Conservation (phyloP, 1,284 basidiomycete species). For the Sutorius eximius region DNA sequence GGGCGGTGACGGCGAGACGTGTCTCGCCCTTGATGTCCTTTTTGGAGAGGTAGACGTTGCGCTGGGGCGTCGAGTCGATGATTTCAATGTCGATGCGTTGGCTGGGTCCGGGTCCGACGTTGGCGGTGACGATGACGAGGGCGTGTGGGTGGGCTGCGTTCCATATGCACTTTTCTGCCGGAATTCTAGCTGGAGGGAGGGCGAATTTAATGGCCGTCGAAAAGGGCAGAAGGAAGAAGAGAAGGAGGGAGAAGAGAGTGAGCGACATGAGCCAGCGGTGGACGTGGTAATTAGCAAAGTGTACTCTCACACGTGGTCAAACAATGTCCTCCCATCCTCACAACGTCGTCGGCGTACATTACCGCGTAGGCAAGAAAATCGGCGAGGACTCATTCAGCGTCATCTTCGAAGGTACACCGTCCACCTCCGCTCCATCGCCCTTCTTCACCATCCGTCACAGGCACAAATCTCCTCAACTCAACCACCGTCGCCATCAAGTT, state of each 20-base stretch:
- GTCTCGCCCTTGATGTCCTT: constrained; percentile 88
- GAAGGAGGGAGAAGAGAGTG: constrained; percentile 15
- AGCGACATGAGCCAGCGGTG: constrained; percentile 5
- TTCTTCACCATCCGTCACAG: constrained; percentile 39
- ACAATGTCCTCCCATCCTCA: constrained; percentile 46
- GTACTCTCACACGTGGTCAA: not conserved
- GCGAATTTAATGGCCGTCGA: constrained; percentile 80
- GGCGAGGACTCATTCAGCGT: constrained; percentile 85
- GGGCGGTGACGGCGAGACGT: constrained; percentile 90
- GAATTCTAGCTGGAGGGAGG: constrained; percentile 67
- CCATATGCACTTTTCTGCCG: constrained; percentile 86
- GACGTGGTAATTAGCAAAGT: constrained; percentile 4
- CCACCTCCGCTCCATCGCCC: not conserved
- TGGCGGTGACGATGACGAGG: constrained; percentile 93
- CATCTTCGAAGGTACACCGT: constrained; percentile 68
- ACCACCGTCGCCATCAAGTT: constrained; percentile 96
- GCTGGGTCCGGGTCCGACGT: constrained; percentile 69
- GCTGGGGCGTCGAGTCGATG: constrained; percentile 83
- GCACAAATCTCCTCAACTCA: constrained; percentile 86
- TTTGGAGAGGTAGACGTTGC: constrained; percentile 92
- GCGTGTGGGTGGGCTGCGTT: constrained; percentile 85
- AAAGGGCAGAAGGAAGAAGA: constrained; percentile 39
- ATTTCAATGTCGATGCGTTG: constrained; percentile 94
- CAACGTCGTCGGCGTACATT: constrained; percentile 74
- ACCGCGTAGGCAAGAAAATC: constrained; percentile 83